phyloP scores from a whole-genome alignment of 257 asterid genomes.

The Verbena officinalis region DNA sequence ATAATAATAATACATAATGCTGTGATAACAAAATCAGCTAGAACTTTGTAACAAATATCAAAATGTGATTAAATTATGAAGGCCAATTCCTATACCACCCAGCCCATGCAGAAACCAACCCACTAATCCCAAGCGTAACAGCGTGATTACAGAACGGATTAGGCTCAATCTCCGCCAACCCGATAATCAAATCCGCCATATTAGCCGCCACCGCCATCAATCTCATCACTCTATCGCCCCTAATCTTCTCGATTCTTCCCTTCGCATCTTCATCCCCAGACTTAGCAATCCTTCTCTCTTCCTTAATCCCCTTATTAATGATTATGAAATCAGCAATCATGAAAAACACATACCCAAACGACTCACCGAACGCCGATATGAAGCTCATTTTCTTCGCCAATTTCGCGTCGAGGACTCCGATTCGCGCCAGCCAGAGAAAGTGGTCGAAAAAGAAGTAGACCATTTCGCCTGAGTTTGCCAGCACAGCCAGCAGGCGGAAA shows the following conservation, averaged over 20 bases:
- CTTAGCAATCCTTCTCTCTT: slow-evolving; percentile 42
- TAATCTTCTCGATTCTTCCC: slow-evolving; percentile 48
- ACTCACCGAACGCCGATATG: slow-evolving; percentile 90
- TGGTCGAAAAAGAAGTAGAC: slow-evolving; percentile 96
- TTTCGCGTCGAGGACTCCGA: slow-evolving; percentile 65
- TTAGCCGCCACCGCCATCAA: slow-evolving; percentile 90
- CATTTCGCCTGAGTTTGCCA: slow-evolving; percentile 87
- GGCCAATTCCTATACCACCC: slow-evolving; percentile 99
- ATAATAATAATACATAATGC: too few species aligned
- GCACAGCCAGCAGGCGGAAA: slow-evolving; percentile 65
- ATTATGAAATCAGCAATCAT: slow-evolving; percentile 59
- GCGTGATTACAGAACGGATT: slow-evolving; percentile 87
- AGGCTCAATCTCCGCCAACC: slow-evolving; percentile 85
- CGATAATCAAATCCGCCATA: slow-evolving; percentile 81
- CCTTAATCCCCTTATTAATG: slow-evolving; percentile 62
- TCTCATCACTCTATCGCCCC: slow-evolving; percentile 82
- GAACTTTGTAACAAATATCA: neutral
- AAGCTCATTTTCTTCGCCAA: slow-evolving; percentile 75
- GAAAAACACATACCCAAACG: slow-evolving; percentile 77
- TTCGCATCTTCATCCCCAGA: slow-evolving; percentile 27
- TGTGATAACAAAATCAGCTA: neutral
- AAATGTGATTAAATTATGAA: slow-evolving; percentile 21
- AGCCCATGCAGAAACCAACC: slow-evolving; percentile 98
- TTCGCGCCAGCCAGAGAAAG: slow-evolving; percentile 77
- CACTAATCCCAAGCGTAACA: slow-evolving; percentile 84